Evolutionary conservation across 495 filamentous ascomycete genomes (phyloP).

Genomic region (Lasiosphaeriaceae sp.): DNA sequence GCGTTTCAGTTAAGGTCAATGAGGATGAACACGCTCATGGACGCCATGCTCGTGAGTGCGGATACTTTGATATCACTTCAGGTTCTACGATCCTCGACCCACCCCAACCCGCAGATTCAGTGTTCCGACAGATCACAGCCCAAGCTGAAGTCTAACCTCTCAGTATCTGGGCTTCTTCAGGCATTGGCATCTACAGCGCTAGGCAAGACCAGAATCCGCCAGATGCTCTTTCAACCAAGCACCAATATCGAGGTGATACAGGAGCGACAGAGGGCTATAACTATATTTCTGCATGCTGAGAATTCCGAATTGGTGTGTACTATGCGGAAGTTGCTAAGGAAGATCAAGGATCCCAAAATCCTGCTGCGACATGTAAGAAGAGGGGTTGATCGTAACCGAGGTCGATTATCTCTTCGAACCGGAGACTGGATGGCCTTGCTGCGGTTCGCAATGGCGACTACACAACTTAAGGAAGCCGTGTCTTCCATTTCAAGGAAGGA

Average conservation of each 20-base stretch:
- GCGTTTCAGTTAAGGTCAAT: slow-evolving; percentile 60
- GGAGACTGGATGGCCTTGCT: slow-evolving; percentile 69
- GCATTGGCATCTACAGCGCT: slow-evolving; percentile 77
- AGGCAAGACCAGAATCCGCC: slow-evolving; percentile 69
- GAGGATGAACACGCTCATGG: slow-evolving; percentile 72
- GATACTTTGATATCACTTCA: slow-evolving; percentile 81
- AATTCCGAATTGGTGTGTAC: slow-evolving; percentile 55
- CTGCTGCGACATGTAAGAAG: slow-evolving; percentile 69
- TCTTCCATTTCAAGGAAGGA: slow-evolving; percentile 57
- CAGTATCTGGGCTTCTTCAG: slow-evolving; percentile 79
- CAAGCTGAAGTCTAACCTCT: slow-evolving; percentile 83
- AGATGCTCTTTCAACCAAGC: slow-evolving; percentile 82
- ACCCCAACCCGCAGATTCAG: slow-evolving; percentile 80
- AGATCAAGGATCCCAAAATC: slow-evolving; percentile 74
- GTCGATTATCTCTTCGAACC: slow-evolving; percentile 54
- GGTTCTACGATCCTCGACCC: slow-evolving; percentile 77
- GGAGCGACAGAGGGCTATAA: slow-evolving; percentile 69
- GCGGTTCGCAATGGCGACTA: slow-evolving; percentile 47
- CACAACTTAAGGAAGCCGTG: slow-evolving; percentile 65
- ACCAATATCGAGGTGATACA: slow-evolving; percentile 62
- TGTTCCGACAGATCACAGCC: slow-evolving; percentile 64
- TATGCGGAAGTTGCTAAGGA: slow-evolving; percentile 62
- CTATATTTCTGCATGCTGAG: slow-evolving; percentile 63
- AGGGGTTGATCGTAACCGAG: slow-evolving; percentile 63
- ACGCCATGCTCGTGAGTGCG: slow-evolving; percentile 80